Base-by-base conservation (phyloP, 2,329 filamentous ascomycete genomes). In the Didymella glomerata region DNA sequence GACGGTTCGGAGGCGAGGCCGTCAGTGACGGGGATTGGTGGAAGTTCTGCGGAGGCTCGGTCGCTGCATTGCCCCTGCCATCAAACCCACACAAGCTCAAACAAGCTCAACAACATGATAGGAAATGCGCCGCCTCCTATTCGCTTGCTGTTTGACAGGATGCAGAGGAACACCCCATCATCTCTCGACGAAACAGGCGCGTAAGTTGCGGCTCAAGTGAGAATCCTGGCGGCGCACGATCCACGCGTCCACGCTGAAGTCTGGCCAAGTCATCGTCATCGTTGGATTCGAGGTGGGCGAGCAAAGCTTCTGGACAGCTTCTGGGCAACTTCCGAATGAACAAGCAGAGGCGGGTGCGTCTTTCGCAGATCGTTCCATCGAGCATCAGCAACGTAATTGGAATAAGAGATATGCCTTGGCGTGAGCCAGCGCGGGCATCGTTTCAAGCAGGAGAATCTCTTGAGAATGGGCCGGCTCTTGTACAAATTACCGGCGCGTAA, bases 31-130 rank as follows among this genome's bases (percentile, higher is more conserved):
- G 20, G 18, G 30, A 62, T 60, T 62, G 60, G 60, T 57, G 60
- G 60, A 62, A 62, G 10, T 45, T 60, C 34, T 44, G 16, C 6
- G 14, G 30, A 48, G 44, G 44, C 44, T 45, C 25, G n/a, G 46
- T 9, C 46, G 14, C 22, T 24, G 52, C 60, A 62, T 60, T 54
- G 40, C 49, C 52, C 49, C 32, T 57, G 41, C 49, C 25, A 57
- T 62, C 34, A 60, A 60, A 48, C 22, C 36, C 56, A 56, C 41
- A 51, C 56, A 57, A 36, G 27, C 49, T 57, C 46, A 52, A 54
- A 51, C 56, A 54, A 36, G 27, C 49, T 57, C 48, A 48, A 46
- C 28, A 46, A 25, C 18, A 48, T 8, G 45, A 47, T 47, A 32
- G 22, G 22, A 54, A 54, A 45, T 45, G 42, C 46, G 40, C 57